Evolutionary conservation across 306 rosid genomes (phyloP), one percentile per base, ranked within the genome.

Genomic region (Quercus alba): DNA sequence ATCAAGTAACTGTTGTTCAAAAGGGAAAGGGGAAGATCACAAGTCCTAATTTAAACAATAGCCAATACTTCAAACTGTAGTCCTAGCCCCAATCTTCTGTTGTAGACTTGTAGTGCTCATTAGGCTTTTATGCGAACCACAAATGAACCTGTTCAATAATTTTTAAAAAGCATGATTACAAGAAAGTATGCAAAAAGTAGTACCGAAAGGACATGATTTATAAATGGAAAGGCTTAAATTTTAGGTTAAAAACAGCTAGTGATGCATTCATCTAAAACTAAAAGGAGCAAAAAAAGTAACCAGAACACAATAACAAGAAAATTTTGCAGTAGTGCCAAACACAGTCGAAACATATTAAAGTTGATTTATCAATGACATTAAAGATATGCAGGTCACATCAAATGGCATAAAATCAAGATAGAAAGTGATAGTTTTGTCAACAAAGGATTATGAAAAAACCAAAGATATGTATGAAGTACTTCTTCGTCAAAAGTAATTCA

Each of bases 61-160:
- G 33, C 7, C 15, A 0, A 63, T 63, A 19, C 72, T 67, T 67
- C 72, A 67, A 67, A 67, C 26, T 35, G 25, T 13, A 67, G 72
- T 67, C 72, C 4, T 31, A 31, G 35, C 44, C 72, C 72, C 18
- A 46, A 67, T 44, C 72, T 31, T 67, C 12, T 67, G 54, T 13
- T 49, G 54, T 18, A 67, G 23, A 9, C 17, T 3, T 49, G 54
- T 18, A 67, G 14, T n/a, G 52, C 72, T 67, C 52, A 28, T 67
- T 46, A 67, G 72, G 72, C 72, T 49, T 67, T 67, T 67, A 67
- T 35, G 28, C 72, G 72, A 67, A 67, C 72, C 38, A 67, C 72
- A 67, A 67, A 67, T 19, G 72, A 35, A 35, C 72, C 72, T 67
- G 52, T 35, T 33, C 51, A 33, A 33, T 25, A 14, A 28, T 63